Base-by-base conservation (phyloP, 225 moss, liverwort and hornwort genomes). In the Physcomitrium patens region DNA sequence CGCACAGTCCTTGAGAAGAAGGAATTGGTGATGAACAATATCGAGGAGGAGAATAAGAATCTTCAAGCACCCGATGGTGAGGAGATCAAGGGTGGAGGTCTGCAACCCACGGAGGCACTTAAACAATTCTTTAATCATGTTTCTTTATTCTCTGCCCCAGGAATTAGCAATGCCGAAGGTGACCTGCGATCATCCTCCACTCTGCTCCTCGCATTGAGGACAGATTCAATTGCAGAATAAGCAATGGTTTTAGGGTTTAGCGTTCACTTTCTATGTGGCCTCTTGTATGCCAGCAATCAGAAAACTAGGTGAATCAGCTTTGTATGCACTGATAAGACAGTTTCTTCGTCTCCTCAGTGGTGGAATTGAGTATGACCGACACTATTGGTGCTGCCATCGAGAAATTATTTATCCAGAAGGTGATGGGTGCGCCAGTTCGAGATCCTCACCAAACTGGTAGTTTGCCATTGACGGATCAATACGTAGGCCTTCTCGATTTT, bases 121-220 rank as follows among this genome's bases (percentile, higher is more conserved):
- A 90, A 90, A 66, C 80, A 78, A 8, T 90, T 90, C 74, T 90
- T 90, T 41, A 83, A 90, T 51, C 82, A 85, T 22, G 83, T 90
- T 68, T 85, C 87, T 42, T 72, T 90, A 18, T 78, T 80, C 74
- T 90, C 90, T 26, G 71, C 87, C 41, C 87, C 90, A 7, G 90
- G 90, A 12, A 81, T 90, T 65, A 80, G 80, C 26, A 67, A 81
- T 67, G 87, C 80, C 20, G 83, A 64, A 83, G 90, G 90, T 88
- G 18, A 76, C 76, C 16, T 67, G 65, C 64, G 31, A 6, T 18
- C 16, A 28, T 53, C 0, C 45, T 71, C 53, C 18, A 45, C 58
- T 18, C 2, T 19, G 10, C 5, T 7, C 31, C 31, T 37, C 27
- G 6, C 28, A 42, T 62, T 41, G 41, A 3, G 62, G 18, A 17